A percentile compares a stretch with the other conserved stretches of the same genome.
phyloP scores from a whole-genome alignment of 2,329 filamentous ascomycete genomes.

The Scedosporium minutisporum region DNA sequence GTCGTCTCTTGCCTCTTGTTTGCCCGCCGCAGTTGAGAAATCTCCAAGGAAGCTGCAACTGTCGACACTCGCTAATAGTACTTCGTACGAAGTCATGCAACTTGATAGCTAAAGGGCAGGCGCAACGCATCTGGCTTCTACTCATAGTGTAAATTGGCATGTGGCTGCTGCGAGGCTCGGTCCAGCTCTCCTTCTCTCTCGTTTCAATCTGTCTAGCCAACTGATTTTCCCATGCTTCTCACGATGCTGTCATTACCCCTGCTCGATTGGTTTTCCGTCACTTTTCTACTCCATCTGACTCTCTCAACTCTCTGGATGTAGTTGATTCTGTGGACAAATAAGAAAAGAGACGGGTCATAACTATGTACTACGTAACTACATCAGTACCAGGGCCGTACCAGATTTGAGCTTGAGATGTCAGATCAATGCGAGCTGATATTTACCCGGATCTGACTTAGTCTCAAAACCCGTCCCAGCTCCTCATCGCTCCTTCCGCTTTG shows the following conservation, averaged over 20 bases:
- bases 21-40: background rate
- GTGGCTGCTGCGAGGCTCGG: too few species aligned
- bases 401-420: background rate
- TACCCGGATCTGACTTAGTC: constrained; percentile 4
- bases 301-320: background rate
- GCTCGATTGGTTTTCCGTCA: background rate
- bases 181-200: too few species aligned
- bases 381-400: background rate
- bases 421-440: constrained; percentile 4
- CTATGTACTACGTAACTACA: background rate
- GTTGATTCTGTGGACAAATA: background rate
- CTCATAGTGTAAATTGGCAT: too few species aligned
- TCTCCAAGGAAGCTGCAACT: background rate
- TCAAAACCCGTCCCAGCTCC: background rate
- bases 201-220: background rate
- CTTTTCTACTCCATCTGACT: background rate
- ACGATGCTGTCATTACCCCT: background rate
- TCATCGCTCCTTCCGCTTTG: background rate
- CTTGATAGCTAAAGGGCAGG: background rate
- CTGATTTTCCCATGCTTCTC: background rate
- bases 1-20: background rate
- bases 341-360: background rate
- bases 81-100: background rate
- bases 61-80: background rate
- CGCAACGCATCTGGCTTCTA: too few species aligned